Evolutionary conservation across 345 rosid genomes (phyloP), one percentile per base, ranked within the genome.

Genomic region (Moricandia moricandioides): DNA sequence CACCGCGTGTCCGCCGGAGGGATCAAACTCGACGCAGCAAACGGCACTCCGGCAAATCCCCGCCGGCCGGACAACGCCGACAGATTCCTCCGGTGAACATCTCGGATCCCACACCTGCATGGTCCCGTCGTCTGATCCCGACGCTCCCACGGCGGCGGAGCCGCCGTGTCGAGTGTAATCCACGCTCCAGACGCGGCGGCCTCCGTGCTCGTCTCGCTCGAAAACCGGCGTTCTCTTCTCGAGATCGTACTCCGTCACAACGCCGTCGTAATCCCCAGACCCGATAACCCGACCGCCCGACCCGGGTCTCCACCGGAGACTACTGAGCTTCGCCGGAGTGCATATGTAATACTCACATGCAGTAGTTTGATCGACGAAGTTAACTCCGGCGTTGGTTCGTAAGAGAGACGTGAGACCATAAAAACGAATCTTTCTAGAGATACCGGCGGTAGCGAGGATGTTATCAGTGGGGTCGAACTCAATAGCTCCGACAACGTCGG

Each of bases 141-240:
- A 93, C 1, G 92, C 98, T 0, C 98, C 94, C 7, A 91, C 17
- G 0, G 59, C 40, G 14, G 89, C 82, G 1, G 57, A 68, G 62
- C 79, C 79, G 2, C 31, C 51, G 30, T 65, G 2, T 7, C 61
- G 73, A 13, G 94, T 80, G 62, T 93, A 93, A 57, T 91, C 97
- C 56, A 93, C 86, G 84, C 94, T 91, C 98, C 96, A 91, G 0
- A 93, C 87, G 70, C 92, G 85, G 2, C 97, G 87, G 2, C 98
- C 98, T 0, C 97, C 97, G 62, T 93, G 98, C 78, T 93, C 98
- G 67, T 93, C 98, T 0, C 98, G 85, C 72, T 93, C 98, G 68
- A 93, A 93, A 0, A 85, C 56, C 1, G 98, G 89, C 0, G 81
- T 27, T 14, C 78, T 69, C 33, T 69, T 82, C 83, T 93, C 98